Conservation (phyloP, 1,284 basidiomycete genomes). For the Leccinum solheimii region DNA sequence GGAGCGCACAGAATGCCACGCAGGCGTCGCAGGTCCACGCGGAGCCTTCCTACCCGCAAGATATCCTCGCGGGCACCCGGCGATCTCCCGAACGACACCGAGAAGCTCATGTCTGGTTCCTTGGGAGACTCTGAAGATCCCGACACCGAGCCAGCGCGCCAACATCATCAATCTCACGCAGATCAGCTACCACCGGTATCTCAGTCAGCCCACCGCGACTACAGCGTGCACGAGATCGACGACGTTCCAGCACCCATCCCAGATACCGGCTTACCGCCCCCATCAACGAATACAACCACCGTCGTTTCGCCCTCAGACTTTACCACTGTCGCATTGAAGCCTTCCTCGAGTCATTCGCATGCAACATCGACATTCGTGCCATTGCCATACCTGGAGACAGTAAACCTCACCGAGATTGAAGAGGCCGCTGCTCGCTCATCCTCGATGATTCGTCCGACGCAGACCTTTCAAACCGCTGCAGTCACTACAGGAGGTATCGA, state of each 20-base stretch:
- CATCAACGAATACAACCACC: constrained; percentile 15
- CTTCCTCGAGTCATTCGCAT: constrained; percentile 13
- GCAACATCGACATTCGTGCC: constrained; percentile 26
- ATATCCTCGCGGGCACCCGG: constrained; percentile 12
- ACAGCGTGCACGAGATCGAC: constrained; percentile 39
- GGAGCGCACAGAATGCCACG: constrained; percentile 19
- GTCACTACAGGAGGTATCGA: constrained; percentile 4
- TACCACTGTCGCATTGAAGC: constrained; percentile 1
- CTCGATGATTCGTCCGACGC: neutral
- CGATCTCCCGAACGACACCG: constrained; percentile 24
- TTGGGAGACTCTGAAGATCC: constrained; percentile 1
- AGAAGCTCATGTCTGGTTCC: constrained; percentile 19
- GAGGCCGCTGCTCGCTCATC: constrained; percentile 21
- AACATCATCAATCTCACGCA: constrained; percentile 4
- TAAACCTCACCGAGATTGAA: constrained; percentile 28
- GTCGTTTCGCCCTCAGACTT: neutral
- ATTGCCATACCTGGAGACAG: constrained; percentile 31
- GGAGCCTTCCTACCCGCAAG: constrained; percentile 13
- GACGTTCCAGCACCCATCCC: constrained; percentile 58
- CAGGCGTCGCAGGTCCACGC: constrained; percentile 16
- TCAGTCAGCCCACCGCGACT: constrained; percentile 24
- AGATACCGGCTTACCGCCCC: constrained; percentile 41
- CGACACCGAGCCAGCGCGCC: constrained; percentile 1
- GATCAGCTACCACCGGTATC: constrained; percentile 13
- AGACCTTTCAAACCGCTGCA: constrained; percentile 10